phyloP scores from a whole-genome alignment of 306 rosid species.

The Corylus americana region DNA sequence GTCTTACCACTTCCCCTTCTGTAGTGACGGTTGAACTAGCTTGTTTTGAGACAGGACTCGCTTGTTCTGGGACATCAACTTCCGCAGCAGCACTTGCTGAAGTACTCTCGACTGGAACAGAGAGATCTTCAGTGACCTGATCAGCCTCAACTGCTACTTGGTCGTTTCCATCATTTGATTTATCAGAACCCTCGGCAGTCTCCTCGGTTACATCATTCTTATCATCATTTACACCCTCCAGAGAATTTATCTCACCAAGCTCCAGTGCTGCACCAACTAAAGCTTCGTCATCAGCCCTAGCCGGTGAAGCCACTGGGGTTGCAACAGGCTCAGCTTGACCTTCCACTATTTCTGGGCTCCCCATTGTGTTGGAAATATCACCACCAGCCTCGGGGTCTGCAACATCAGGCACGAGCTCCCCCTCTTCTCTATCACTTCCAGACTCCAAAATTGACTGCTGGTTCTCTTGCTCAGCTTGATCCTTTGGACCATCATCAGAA shows the following conservation, averaged over 20 bases:
- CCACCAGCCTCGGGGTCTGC: slow-evolving; percentile 60
- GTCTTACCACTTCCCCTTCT: slow-evolving; percentile 50
- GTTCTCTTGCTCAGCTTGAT: slow-evolving; percentile 61
- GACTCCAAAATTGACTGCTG: slow-evolving; percentile 44
- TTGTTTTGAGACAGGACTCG: slow-evolving; percentile 40
- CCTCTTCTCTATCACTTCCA: slow-evolving; percentile 80
- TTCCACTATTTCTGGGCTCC: slow-evolving; percentile 56
- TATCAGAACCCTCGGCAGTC: slow-evolving; percentile 70
- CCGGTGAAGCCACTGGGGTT: slow-evolving; percentile 66
- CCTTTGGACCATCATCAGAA: slow-evolving; percentile 60
- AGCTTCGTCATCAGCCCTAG: slow-evolving; percentile 62
- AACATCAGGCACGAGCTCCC: slow-evolving; percentile 69
- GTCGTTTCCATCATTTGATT: slow-evolving; percentile 56
- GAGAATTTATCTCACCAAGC: slow-evolving; percentile 62
- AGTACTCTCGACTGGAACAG: slow-evolving; percentile 33
- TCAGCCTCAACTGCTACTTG: slow-evolving; percentile 49
- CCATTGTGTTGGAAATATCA: slow-evolving; percentile 39
- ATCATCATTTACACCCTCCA: slow-evolving; percentile 60
- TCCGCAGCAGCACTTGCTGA: slow-evolving; percentile 42
- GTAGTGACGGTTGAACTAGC: slow-evolving; percentile 24
- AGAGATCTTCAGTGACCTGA: slow-evolving; percentile 51
- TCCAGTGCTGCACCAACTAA: slow-evolving; percentile 36
- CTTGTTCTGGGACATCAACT: slow-evolving; percentile 38
- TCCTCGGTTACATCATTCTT: slow-evolving; percentile 72
- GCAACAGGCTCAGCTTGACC: slow-evolving; percentile 54